phyloP scores from a whole-genome alignment of 106 monocot genomes.

The Dactylorhiza incarnata region DNA sequence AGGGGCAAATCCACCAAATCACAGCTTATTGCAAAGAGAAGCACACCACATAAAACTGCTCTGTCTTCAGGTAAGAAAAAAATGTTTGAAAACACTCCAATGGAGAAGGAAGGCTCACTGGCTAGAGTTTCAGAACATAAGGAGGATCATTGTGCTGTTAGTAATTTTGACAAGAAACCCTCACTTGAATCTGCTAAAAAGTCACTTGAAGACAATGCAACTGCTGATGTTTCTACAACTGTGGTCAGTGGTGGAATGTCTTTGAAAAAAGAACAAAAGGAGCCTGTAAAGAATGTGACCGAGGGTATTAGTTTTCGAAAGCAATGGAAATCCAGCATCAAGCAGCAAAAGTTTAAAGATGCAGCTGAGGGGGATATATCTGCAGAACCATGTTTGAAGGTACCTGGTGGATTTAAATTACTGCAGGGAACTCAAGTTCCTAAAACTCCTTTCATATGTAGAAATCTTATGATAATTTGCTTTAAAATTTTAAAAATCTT shows the following conservation, averaged over 20 bases:
- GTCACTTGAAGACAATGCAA: conserved; percentile 5
- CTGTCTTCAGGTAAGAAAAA: conserved; percentile 4
- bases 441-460: background rate
- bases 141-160: conserved; percentile 21
- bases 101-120: background rate
- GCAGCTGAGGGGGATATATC: conserved; percentile 9
- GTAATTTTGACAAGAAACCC: conserved; percentile 38
- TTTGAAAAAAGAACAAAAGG: too few relatives aligned
- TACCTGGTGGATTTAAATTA: conserved; percentile 1
- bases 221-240: conserved; percentile 11
- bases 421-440: background rate
- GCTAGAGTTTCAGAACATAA: conserved; percentile 17
- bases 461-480: background rate
- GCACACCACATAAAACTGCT: background rate
- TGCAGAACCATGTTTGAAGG: conserved; percentile 30
- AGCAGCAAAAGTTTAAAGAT: background rate
- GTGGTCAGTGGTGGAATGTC: conserved; percentile 1
- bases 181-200: conserved; percentile 22
- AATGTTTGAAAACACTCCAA: background rate
- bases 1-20: conserved; percentile 23
- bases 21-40: conserved; percentile 20
- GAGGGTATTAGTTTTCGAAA: conserved; percentile 14
- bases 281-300: background rate
- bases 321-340: conserved; percentile 10
- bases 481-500: background rate